phyloP scores from a whole-genome alignment of 257 asterid species.

The Solanum neorickii region DNA sequence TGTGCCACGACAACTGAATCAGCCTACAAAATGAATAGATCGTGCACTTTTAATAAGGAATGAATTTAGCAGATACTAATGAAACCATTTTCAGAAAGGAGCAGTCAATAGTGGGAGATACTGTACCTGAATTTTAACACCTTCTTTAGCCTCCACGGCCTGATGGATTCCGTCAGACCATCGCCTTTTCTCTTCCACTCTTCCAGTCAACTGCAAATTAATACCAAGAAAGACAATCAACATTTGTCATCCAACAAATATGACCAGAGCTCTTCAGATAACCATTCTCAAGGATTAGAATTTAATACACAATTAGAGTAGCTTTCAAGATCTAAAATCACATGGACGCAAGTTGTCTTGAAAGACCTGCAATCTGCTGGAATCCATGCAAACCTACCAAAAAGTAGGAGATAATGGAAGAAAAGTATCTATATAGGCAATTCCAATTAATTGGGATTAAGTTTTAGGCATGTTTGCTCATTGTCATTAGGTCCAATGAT shows the following conservation, averaged over 20 bases:
- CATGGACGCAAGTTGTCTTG: neutral
- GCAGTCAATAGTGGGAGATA: neutral
- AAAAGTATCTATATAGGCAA: neutral
- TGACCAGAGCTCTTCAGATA: neutral
- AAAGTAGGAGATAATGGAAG: neutral
- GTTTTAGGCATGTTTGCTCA: neutral
- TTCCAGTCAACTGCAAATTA: constrained; percentile 72
- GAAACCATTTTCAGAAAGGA: neutral
- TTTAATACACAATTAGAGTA: neutral
- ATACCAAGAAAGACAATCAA: neutral
- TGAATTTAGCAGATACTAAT: neutral
- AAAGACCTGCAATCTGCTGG: neutral
- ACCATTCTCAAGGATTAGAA: neutral
- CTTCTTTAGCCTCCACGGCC: constrained; percentile 99
- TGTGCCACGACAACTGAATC: constrained; percentile 97
- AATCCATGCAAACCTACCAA: neutral
- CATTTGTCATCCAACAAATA: neutral
- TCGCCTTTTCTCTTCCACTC: constrained; percentile 94
- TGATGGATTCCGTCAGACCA: constrained; percentile 99
- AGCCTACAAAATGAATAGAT: constrained; percentile 41
- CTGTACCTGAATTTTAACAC: constrained; percentile 69
- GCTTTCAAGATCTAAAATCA: neutral
- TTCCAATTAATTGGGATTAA: neutral
- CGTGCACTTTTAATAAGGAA: neutral
- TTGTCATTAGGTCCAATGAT: neutral